A percentile compares a stretch with the other conserved stretches of the same genome.
Evolutionary conservation across 441 rosid species (phyloP).

Genomic region (Omphalea diandra): DNA sequence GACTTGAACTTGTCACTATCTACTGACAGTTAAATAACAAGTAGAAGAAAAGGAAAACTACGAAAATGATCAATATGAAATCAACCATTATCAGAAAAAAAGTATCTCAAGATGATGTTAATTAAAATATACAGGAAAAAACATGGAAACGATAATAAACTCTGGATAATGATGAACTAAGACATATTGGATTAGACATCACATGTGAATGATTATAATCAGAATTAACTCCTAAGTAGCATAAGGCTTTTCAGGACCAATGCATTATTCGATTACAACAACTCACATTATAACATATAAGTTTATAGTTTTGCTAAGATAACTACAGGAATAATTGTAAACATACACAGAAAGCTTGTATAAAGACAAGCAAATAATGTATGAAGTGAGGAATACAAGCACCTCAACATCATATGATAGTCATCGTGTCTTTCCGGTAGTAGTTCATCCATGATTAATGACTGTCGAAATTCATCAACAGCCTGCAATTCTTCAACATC

Average conservation of each 20-base stretch:
- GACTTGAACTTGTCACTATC: neutral
- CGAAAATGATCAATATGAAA: neutral
- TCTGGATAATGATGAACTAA: neutral
- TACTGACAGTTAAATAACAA: neutral
- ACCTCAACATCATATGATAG: slow-evolving; percentile 96
- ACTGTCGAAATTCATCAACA: slow-evolving; percentile 86
- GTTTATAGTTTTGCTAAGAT: neutral
- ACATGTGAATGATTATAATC: neutral
- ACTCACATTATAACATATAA: neutral
- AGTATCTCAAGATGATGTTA: neutral
- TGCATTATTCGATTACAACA: neutral
- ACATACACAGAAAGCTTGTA: neutral
- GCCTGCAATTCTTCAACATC: slow-evolving; percentile 80
- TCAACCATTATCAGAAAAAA: neutral
- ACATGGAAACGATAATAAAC: neutral
- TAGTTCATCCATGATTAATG: slow-evolving; percentile 73
- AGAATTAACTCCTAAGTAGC: neutral
- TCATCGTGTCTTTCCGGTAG: slow-evolving; percentile 77
- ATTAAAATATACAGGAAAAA: neutral
- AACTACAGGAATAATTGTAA: neutral
- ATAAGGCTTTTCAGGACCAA: neutral
- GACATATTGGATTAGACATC: neutral
- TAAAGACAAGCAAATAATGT: neutral
- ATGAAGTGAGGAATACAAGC: neutral
- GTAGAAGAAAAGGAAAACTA: neutral